These are phyloP conservation scores for Musa beccarii DNA, from an alignment of 176 grass and related monocot species.

Conservation along the genomic window DNA sequence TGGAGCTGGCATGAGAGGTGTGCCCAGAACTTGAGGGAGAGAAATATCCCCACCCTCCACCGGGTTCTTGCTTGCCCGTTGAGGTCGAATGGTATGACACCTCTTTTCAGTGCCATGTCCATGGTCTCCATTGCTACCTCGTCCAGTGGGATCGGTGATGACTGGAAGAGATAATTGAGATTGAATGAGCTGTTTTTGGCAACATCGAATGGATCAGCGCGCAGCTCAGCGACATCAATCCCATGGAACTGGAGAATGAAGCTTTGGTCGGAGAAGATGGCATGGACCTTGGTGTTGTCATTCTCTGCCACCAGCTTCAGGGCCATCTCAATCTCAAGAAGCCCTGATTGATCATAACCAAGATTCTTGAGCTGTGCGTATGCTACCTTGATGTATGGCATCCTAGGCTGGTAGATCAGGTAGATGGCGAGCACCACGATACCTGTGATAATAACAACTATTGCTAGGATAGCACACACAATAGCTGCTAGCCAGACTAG, in stretches of 20 bases:
- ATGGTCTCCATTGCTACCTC: constrained; percentile 32
- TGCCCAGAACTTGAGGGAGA: constrained; percentile 46
- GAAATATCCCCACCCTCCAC: constrained; percentile 68
- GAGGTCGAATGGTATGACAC: constrained; percentile 45
- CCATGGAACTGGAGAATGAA: constrained; percentile 52
- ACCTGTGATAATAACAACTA: constrained; percentile 50
- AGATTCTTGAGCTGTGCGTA: constrained; percentile 39
- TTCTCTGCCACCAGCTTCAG: constrained; percentile 42
- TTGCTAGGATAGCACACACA: constrained; percentile 35
- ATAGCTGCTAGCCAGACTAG: constrained; percentile 37
- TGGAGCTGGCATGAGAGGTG: constrained; percentile 40
- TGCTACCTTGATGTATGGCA: constrained; percentile 50
- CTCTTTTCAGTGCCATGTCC: constrained; percentile 32
- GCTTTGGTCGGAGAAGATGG: constrained; percentile 48
- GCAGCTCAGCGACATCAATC: constrained; percentile 35
- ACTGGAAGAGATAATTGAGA: constrained; percentile 34
- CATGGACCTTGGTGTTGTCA: constrained; percentile 50
- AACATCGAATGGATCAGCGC: constrained; percentile 36
- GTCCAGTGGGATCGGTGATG: constrained; percentile 16
- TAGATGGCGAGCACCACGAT: constrained; percentile 56
- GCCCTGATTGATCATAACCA: constrained; percentile 30
- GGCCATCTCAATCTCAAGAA: constrained; percentile 33
- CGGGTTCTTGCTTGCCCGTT: constrained; percentile 44
- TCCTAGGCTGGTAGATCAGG: constrained; percentile 63
- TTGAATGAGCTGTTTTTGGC: constrained; percentile 28